Evolutionary conservation across 169 alveolate genomes (phyloP), one percentile per base, ranked within the genome.

Genomic region (Neospora caninum): DNA sequence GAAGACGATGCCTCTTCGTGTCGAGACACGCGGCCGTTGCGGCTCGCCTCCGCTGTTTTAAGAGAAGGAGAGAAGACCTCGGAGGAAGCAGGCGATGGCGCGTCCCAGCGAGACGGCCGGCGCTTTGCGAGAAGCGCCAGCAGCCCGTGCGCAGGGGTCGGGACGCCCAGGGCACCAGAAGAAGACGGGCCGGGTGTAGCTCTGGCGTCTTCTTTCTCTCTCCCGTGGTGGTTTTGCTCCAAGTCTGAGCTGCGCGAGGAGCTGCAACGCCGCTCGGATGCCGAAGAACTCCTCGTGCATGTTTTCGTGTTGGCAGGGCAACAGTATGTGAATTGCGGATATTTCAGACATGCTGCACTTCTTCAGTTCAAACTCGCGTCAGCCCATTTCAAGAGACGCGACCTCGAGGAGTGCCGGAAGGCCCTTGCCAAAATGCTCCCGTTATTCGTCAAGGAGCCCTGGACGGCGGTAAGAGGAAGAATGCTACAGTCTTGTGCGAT

Each of bases 391-490:
- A 45, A 80, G 42, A 4, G 86, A 78, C 86, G 94, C 43, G 91
- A 80, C 91, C 22, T 43, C 36, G 41, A 87, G 0, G 91, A 78
- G 45, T 91, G 94, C 69, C 34, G 87, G 43, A 64, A 49, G 70
- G 82, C 94, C 42, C 39, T 91, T 0, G 54, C 53, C 39, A n/a
- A 84, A 16, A 80, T 91, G 94, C 91, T 91, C 38, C 94, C 94
- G n/a, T 88, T 91, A 20, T 91, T 91, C 43, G 78, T 91, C 41
- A 91, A 91, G 45, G 94, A 91, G n/a, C 94, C 94, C 20, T 91
- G 94, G 94, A 91, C 94, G 29, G 91, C 42, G 39, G 94, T 91
- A 43, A 45, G 80, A 0, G 18, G 39, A 1, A 4, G 42, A 53
- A 39, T 0, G 36, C 25, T 49, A 49, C 4, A 49, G 13, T 13